Evolutionary conservation across 352 stramenopile species (phyloP), one percentile per base, ranked within the genome.

Genomic region (Pythium scleroteichum): DNA sequence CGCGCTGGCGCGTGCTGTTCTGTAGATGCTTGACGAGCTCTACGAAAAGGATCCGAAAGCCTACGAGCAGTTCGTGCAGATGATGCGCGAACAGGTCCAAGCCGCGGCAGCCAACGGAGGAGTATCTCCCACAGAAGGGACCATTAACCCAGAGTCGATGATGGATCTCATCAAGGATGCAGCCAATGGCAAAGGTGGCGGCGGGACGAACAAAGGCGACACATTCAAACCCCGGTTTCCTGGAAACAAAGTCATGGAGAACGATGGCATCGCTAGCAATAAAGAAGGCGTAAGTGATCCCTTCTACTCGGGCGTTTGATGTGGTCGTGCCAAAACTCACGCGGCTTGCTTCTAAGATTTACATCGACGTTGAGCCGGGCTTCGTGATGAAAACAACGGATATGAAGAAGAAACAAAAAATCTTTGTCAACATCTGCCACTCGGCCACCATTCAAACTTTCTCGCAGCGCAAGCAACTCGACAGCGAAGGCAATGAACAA

Each of bases 381-480:
- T 94, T 94, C 33, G 82, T 92, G 41, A 82, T 94, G 62, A 94
- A 92, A 62, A 86, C 82, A 14, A 76, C 48, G 10, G 78, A 92
- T 12, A 24, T 82, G 17, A 69, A 81, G 42, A 85, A 59, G 33
- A 79, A 84, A 52, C 84, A 81, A 17, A 92, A 93, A 67, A 82
- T 90, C 24, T 94, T 94, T 62, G 72, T 94, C 29, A 94, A 94
- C 62, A 71, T 94, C 29, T 88, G 86, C 44, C 73, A 71, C 64
- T 79, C 80, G 19, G 68, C 77, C 20, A 64, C 75, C n/a, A 90
- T 94, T 56, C 84, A 92, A 59, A 82, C 53, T 13, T 91, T 92
- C 56, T 92, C 85, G 7, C 71, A 91, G 64, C 82, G 88, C 56
- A 91, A 85, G 45, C 84, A 91, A 42, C 66, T 94, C 46, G 72